Evolutionary conservation across 129 eudicot species (phyloP).

Genomic region (Flaveria ramosissima): DNA sequence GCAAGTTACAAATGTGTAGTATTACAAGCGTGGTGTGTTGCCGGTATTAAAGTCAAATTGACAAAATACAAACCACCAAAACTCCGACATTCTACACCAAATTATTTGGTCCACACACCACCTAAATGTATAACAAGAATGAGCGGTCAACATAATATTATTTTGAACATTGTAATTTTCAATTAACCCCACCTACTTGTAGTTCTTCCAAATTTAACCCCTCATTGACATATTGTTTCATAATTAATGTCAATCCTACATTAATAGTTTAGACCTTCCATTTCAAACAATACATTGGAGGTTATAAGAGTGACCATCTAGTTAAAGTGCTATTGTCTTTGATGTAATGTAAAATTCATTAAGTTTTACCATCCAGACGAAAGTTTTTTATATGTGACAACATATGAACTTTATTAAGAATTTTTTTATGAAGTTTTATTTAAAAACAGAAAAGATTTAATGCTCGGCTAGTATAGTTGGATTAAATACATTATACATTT

Average conservation of each 20-base stretch:
- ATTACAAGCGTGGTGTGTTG: not conserved
- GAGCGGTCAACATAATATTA: not conserved
- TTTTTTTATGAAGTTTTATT: no score
- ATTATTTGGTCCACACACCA: slow-evolving; percentile 10
- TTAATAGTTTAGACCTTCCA: not conserved
- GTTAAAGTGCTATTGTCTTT: not conserved
- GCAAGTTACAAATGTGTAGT: not conserved
- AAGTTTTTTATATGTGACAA: no score
- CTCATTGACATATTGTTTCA: not conserved
- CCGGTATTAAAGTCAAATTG: not conserved
- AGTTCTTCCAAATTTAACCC: not conserved
- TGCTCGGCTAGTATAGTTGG: no score
- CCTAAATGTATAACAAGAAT: not conserved
- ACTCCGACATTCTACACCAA: slow-evolving; percentile 5
- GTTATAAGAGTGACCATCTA: not conserved
- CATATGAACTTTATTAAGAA: no score
- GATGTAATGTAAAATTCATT: no score
- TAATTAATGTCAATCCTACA: not conserved
- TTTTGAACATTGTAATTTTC: not conserved
- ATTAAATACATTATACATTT: no score
- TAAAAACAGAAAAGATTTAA: no score
- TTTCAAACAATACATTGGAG: not conserved
- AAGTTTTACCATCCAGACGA: no score
- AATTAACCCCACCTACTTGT: not conserved
- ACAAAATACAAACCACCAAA: not conserved